These are phyloP conservation scores for Logfia minima DNA, from an alignment of 129 eudicot species.

Conservation along the genomic window DNA sequence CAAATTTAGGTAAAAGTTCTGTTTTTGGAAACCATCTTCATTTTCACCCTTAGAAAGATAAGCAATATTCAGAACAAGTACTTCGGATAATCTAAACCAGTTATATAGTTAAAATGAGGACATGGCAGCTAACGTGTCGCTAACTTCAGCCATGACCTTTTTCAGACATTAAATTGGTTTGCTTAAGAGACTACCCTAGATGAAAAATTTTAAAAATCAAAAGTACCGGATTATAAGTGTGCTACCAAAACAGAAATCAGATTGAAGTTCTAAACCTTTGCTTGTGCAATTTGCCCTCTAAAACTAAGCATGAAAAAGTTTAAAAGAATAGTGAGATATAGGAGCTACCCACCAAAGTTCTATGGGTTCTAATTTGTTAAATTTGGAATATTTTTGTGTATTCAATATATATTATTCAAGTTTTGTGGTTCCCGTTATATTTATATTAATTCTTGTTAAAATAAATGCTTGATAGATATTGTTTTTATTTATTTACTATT, in stretches of 20 bases:
- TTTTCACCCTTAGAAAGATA: background rate
- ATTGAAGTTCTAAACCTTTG: background rate
- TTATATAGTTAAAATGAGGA: background rate
- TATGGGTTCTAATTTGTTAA: too few relatives aligned
- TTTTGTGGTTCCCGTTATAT: too few relatives aligned
- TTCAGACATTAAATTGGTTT: background rate
- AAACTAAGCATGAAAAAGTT: background rate
- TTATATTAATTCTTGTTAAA: too few relatives aligned
- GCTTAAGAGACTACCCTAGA: background rate
- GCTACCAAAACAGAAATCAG: background rate
- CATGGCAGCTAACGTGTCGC: background rate
- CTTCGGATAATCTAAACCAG: background rate
- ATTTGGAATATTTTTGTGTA: too few relatives aligned
- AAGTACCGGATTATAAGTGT: constrained; percentile 1
- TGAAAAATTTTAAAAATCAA: background rate
- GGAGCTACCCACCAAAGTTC: constrained; percentile 54
- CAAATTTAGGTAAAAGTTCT: background rate
- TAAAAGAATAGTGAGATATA: background rate
- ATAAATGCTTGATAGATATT: too few relatives aligned
- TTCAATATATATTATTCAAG: too few relatives aligned
- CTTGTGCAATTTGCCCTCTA: background rate
- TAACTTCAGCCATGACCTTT: constrained; percentile 14
- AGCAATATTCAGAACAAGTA: too few relatives aligned
- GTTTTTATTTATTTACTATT: too few relatives aligned
- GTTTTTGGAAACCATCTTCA: background rate